Conservation (phyloP, 768 basidiomycete species). For the Mycena haematopus region DNA sequence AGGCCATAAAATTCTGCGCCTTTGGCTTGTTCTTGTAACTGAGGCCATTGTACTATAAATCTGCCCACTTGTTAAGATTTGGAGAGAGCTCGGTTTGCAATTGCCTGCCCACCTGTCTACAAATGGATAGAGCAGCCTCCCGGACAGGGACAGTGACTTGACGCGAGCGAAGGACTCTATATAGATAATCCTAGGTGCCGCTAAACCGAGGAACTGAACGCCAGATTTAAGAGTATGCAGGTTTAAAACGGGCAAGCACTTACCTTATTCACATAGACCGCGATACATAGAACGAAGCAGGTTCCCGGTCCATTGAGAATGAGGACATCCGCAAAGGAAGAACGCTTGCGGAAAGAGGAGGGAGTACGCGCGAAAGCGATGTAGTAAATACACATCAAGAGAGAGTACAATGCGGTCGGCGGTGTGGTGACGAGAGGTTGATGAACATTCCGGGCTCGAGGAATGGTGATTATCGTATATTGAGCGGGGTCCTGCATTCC, state of each 20-base stretch:
- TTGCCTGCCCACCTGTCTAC: constrained; percentile 73
- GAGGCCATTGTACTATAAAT: constrained; percentile 93
- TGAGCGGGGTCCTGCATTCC: constrained; percentile 17
- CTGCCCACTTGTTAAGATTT: constrained; percentile 41
- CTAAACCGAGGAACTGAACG: constrained; percentile 74
- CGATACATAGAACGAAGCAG: constrained; percentile 78
- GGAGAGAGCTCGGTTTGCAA: constrained; percentile 2
- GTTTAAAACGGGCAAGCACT: constrained; percentile 33
- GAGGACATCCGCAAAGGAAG: constrained; percentile 70
- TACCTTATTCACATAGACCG: constrained; percentile 77
- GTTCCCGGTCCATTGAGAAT: constrained; percentile 96
- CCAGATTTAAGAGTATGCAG: constrained; percentile 13
- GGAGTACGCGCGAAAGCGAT: too few species aligned
- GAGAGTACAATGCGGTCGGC: constrained; percentile 65
- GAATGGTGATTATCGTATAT: constrained; percentile 70
- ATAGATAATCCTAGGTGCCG: constrained; percentile 79
- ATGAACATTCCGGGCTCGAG: constrained; percentile 88
- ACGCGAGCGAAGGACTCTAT: constrained; percentile 96
- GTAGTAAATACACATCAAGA: constrained; percentile 65
- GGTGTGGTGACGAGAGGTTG: constrained; percentile 77
- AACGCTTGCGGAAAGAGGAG: constrained; percentile 17
- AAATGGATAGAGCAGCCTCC: constrained; percentile 77
- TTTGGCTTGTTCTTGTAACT: constrained; percentile 48
- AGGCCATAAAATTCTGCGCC: constrained; percentile 65
- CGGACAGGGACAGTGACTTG: constrained; percentile 79